Percentiles rank a stretch among this genome's conserved stretches.
Conservation (phyloP, 169 alveolate genomes). For the Plasmodium vivax region DNA sequence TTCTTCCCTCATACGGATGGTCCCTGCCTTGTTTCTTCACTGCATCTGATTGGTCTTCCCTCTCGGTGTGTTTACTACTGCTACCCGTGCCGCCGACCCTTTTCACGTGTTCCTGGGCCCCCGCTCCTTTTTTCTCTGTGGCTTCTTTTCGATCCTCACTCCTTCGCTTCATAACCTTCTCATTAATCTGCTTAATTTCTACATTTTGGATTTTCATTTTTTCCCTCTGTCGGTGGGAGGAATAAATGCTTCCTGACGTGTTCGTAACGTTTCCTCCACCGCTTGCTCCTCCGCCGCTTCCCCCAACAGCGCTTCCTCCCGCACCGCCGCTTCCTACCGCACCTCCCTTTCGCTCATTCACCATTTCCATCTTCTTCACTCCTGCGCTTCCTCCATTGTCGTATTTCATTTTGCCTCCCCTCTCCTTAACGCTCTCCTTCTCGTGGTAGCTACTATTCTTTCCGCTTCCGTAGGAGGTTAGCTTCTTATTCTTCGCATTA, state of each 20-base stretch:
- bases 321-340: neutral
- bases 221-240: conserved; percentile 64
- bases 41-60: neutral
- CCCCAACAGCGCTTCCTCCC: too few species aligned
- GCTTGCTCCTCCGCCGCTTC: neutral
- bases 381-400: neutral
- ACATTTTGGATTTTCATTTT: conserved; percentile 72
- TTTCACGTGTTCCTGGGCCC: neutral
- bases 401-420: neutral
- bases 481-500: conserved; percentile 6
- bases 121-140: neutral
- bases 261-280: neutral
- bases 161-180: conserved; percentile 23
- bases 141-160: neutral
- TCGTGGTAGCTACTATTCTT: neutral
- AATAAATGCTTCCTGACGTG: neutral
- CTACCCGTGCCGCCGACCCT: neutral
- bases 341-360: neutral
- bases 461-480: neutral
- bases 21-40: neutral
- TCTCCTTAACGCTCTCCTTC: neutral
- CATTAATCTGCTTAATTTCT: conserved; percentile 54
- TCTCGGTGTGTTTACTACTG: neutral
- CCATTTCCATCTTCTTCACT: neutral
- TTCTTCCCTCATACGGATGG: neutral